These are phyloP conservation scores for Neodidymelliopsis sp. DNA, from an alignment of 2,329 filamentous ascomycete genomes.

Conservation along the genomic window DNA sequence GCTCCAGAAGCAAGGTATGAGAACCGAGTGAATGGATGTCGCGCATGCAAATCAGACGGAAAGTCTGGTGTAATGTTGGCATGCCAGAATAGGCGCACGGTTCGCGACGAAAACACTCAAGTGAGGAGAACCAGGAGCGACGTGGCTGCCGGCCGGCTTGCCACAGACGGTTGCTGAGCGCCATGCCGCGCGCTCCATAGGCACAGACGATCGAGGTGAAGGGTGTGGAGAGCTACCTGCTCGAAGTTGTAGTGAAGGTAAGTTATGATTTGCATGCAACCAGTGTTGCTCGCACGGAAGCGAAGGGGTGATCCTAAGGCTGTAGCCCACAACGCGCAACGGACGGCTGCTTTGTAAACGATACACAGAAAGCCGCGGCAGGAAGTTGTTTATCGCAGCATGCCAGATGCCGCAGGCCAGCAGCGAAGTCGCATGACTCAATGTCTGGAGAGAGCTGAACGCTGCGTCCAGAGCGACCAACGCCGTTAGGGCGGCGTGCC, in stretches of 20 bases:
- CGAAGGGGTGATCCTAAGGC: background rate
- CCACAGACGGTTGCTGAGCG: conserved; percentile 4
- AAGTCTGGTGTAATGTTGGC: conserved; percentile 4
- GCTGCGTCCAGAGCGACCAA: conserved; percentile 22
- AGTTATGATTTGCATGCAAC: background rate
- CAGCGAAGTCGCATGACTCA: conserved; percentile 12
- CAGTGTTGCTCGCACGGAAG: background rate
- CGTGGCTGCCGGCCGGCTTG: background rate
- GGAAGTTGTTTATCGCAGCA: conserved; percentile 9
- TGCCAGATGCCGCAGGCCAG: background rate
- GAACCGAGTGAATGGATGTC: background rate
- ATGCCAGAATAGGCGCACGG: background rate
- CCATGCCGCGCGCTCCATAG: conserved; percentile 1
- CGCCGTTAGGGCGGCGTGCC: conserved; percentile 22
- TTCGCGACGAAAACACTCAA: background rate
- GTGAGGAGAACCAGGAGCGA: background rate
- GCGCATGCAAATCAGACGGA: conserved; percentile 24
- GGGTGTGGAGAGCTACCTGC: background rate
- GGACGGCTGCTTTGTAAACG: conserved; percentile 3
- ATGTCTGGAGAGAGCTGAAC: background rate
- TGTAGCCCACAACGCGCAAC: background rate
- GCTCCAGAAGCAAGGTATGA: conserved; percentile 16
- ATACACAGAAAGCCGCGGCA: conserved; percentile 8
- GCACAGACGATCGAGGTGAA: conserved; percentile 7
- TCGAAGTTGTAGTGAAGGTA: too few relatives aligned